A percentile compares a stretch with the other conserved stretches of the same genome.
These are phyloP conservation scores for Curvularia eragrostidis DNA, from an alignment of 2,329 filamentous ascomycete genomes.

Conservation along the genomic window DNA sequence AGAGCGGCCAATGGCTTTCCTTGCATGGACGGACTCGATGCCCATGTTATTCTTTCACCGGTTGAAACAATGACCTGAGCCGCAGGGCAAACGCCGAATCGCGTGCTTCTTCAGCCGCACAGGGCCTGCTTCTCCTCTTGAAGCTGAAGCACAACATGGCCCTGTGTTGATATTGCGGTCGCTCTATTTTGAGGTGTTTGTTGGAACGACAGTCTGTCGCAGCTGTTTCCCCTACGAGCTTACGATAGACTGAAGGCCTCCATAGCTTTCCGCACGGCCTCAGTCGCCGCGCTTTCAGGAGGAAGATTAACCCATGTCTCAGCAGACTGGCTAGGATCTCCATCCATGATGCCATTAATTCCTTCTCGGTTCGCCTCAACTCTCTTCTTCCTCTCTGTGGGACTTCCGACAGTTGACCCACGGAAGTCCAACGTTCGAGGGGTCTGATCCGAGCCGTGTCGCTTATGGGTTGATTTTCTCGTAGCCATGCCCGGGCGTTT, in stretches of 20 bases:
- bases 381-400: not conserved
- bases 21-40: not conserved
- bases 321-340: conserved; percentile 4
- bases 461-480: conserved; percentile 1
- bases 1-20: not conserved
- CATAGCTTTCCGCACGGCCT: conserved; percentile 16
- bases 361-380: not conserved
- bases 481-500: conserved; percentile 12
- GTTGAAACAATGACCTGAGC: not conserved
- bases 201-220: not conserved
- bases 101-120: not conserved
- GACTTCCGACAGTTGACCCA: not conserved
- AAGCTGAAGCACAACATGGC: not conserved
- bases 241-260: conserved; percentile 12
- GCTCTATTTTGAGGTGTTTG: not conserved
- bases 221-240: not conserved
- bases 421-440: conserved; percentile 9
- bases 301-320: conserved; percentile 9
- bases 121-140: not conserved
- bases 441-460: not conserved
- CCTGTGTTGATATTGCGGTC: not conserved
- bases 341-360: conserved; percentile 1
- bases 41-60: not conserved
- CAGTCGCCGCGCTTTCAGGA: conserved; percentile 12
- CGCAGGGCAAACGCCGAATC: not conserved